These are phyloP conservation scores for Sordariomycetes sp. DNA, from an alignment of 2,329 filamentous ascomycete species.

Conservation along the genomic window DNA sequence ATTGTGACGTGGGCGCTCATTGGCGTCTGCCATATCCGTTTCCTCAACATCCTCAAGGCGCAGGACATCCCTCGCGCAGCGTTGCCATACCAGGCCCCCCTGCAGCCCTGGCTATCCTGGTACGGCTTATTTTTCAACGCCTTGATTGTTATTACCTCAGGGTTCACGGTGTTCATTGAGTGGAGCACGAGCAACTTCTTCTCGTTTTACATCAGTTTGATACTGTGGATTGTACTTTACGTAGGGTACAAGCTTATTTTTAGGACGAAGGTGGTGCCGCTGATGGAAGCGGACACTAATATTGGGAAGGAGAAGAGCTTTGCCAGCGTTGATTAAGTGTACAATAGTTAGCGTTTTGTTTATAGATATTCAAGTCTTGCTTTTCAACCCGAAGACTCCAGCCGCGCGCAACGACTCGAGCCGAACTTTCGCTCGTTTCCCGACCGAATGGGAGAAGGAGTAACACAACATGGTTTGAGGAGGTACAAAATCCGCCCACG, in stretches of 20 bases:
- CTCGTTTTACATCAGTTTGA: conserved; percentile 51
- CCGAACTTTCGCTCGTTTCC: too few relatives aligned
- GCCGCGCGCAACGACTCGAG: too few relatives aligned
- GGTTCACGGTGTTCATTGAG: conserved; percentile 55
- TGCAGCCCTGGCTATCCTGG: conserved; percentile 54
- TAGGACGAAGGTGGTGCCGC: conserved; percentile 25
- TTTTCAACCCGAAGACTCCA: too few relatives aligned
- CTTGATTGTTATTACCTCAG: conserved; percentile 56
- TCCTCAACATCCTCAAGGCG: conserved; percentile 47
- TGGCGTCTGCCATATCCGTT: conserved; percentile 51
- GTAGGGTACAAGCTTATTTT: conserved; percentile 46
- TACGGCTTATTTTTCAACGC: conserved; percentile 57
- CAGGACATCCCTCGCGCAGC: conserved; percentile 45
- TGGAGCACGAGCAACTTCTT: conserved; percentile 55
- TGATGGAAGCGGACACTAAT: conserved; percentile 7
- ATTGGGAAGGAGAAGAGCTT: neutral
- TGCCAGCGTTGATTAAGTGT: too few relatives aligned
- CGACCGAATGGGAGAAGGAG: too few relatives aligned
- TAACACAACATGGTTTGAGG: too few relatives aligned
- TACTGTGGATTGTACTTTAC: conserved; percentile 51
- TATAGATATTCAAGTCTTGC: too few relatives aligned
- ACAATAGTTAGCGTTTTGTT: too few relatives aligned
- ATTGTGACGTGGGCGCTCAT: conserved; percentile 64
- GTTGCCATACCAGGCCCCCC: conserved; percentile 50
- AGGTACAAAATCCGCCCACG: too few relatives aligned